Base-by-base conservation (phyloP, 257 asterid genomes). In the Linaria vulgaris region DNA sequence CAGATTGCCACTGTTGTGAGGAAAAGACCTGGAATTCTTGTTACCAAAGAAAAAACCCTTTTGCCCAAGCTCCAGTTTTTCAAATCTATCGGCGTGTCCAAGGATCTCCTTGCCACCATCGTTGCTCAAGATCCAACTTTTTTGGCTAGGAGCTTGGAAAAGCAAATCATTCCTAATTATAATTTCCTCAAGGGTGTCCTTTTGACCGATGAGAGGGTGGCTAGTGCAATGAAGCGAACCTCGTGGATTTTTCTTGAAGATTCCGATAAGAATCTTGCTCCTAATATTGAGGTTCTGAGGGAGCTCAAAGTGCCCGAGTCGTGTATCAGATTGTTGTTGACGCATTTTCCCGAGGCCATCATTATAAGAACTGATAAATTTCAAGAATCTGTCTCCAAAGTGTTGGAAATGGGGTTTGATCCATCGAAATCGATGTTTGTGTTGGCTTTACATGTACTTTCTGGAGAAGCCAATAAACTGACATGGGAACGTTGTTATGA, bases 61-160 rank as follows among this genome's bases (percentile, higher is more conserved):
- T 66, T 38, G 60, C 80, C 78, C 30, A 75, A 66, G 68, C 20
- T 69, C 12, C 39, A 59, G 5, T 69, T 59, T 59, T 69, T 69
- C 62, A 12, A 52, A 13, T 69, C 56, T 6, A 30, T 50, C 24
- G 66, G 68, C 2, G 17, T 37, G 48, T 23, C 68, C 1, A 60
- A 61, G 7, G 9, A 21, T 16, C 9, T 12, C 13, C 39, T 69
- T 9, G 13, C 61, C 5, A 16, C 13, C 5, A 17, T 25, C 34
- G 9, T 60, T 6, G 2, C 56, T 0, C 30, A 11, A 39, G 24
- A 52, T 7, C 68, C 66, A 20, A 9, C 45, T 0, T 58, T 62
- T 21, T 41, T 69, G 19, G 8, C 1, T 1, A 41, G 50, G 24
- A 69, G 73, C 52, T 61, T 69, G 73, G 49, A 69, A 3, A 61